Evolutionary conservation across 1,139 yeast species (phyloP).

Genomic region (Entelexis paramagnoliae): DNA sequence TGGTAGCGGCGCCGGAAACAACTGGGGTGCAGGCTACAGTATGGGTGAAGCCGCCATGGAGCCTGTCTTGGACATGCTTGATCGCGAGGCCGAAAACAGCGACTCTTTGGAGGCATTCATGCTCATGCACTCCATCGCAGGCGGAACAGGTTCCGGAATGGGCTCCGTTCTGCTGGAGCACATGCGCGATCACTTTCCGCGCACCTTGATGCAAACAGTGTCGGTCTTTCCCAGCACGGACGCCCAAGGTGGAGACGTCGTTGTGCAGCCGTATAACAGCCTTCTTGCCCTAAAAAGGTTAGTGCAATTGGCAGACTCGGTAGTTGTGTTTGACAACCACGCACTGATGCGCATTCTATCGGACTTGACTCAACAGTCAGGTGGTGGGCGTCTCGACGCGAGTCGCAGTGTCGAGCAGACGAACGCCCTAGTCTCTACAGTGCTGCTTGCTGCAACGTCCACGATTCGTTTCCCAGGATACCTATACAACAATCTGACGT

Average conservation of each 20-base stretch:
- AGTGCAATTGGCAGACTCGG: slow-evolving; percentile 75
- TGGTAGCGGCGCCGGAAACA: slow-evolving; percentile 88
- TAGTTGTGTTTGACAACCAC: slow-evolving; percentile 81
- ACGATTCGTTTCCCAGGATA: slow-evolving; percentile 87
- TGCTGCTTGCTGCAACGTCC: slow-evolving; percentile 74
- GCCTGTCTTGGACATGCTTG: slow-evolving; percentile 67
- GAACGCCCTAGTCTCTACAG: slow-evolving; percentile 76
- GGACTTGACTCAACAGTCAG: slow-evolving; percentile 35
- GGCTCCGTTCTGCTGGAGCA: slow-evolving; percentile 76
- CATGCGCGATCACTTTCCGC: slow-evolving; percentile 69
- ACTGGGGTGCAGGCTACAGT: slow-evolving; percentile 86
- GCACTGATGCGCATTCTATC: slow-evolving; percentile 64
- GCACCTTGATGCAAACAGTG: slow-evolving; percentile 73
- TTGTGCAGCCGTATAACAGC: slow-evolving; percentile 92
- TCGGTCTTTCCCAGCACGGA: slow-evolving; percentile 63
- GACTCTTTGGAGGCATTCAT: slow-evolving; percentile 87
- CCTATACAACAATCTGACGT: slow-evolving; percentile 76
- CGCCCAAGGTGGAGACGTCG: slow-evolving; percentile 72
- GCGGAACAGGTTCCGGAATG: slow-evolving; percentile 95
- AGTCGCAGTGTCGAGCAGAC: slow-evolving; percentile 54
- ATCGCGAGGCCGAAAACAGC: slow-evolving; percentile 82
- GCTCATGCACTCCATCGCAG: slow-evolving; percentile 91
- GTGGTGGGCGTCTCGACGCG: not conserved
- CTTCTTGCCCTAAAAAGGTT: slow-evolving; percentile 69
- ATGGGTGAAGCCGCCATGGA: slow-evolving; percentile 65